These are phyloP conservation scores for Boletus reticuloceps DNA, from an alignment of 768 basidiomycete genomes.

Conservation along the genomic window DNA sequence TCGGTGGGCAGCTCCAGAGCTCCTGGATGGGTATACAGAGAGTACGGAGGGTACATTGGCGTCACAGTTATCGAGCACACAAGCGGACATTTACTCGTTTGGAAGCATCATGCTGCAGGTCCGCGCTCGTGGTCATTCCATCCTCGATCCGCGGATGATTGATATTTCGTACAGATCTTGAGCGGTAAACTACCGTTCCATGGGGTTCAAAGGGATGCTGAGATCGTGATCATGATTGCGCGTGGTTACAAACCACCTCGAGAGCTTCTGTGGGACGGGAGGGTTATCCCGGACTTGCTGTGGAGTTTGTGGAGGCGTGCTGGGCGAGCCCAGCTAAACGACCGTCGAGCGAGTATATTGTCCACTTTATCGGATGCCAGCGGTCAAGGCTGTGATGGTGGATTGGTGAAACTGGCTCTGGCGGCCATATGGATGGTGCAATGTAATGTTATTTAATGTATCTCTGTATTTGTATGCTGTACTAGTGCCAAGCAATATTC, in stretches of 20 bases:
- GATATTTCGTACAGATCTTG: conserved; percentile 12
- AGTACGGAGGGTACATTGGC: neutral
- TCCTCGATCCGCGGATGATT: neutral
- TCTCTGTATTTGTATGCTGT: too few species aligned
- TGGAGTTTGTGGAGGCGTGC: conserved; percentile 22
- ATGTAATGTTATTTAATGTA: too few species aligned
- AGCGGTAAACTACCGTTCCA: conserved; percentile 28
- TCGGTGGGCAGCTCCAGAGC: conserved; percentile 31
- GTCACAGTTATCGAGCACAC: conserved; percentile 7
- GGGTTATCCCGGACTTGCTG: conserved; percentile 18
- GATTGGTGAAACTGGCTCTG: too few species aligned
- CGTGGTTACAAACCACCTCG: conserved; percentile 3
- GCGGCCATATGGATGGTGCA: too few species aligned
- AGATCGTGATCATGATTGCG: conserved; percentile 25
- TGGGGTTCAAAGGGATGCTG: conserved; percentile 11
- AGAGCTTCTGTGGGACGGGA: conserved; percentile 22
- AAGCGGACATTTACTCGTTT: conserved; percentile 29
- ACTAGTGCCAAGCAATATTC: too few species aligned
- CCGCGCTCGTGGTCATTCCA: neutral
- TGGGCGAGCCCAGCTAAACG: conserved; percentile 18
- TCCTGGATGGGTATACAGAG: conserved; percentile 4
- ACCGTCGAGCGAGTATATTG: conserved; percentile 13
- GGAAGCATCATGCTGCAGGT: conserved; percentile 31
- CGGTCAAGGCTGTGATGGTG: neutral
- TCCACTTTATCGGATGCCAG: conserved; percentile 13